Base-by-base conservation (phyloP, 1,139 yeast genomes). In the Arxiozyma heterogenica region DNA sequence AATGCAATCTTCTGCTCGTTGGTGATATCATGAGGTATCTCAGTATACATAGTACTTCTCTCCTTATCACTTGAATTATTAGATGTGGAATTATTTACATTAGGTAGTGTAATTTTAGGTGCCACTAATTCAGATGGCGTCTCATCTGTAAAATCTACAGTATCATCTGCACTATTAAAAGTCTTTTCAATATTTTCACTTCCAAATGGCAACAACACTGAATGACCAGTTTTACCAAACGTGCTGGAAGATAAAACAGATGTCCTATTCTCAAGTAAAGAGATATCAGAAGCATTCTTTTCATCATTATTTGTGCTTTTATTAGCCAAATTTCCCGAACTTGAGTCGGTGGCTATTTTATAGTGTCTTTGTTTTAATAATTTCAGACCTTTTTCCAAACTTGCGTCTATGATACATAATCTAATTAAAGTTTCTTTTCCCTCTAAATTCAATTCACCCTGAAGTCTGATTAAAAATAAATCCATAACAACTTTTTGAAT, bases 351-450 rank as follows among this genome's bases (percentile, higher is more conserved):
- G 15, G 49, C 18, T 12, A 34, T 34, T 20, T 47, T 51, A 44
- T 44, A 51, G 47, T 64, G 61, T 45, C 65, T 66, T 44, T 68
- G 64, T 15, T 75, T 79, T 56, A 84, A 72, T 58, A 85, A 70
- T 56, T 76, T 75, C 45, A 84, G 64, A 0, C 87, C 88, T 61
- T 81, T 82, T 59, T 83, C 86, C 53, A 86, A 75, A 12, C 90
- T 81, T 11, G 85, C 80, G 67, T 85, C 90, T 54, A 85, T 75
- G 57, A 82, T 78, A 55, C 87, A 81, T 58, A 85, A 78, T 59
- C 89, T 74, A 43, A 86, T 76, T 53, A 86, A 71, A 0, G 88
- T 81, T 63, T 85, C 94, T 62, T 85, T 85, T 12, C 91, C 93
- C 60, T 84, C 86, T 4, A 81, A 63, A 55, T 75, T 81, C 60